phyloP scores from a whole-genome alignment of 345 rosid species.

The Arabidopsis thaliana region TAIR10.1 NC_003074.8:6045001-6045500 shows the following conservation, averaged over 20 bases:
- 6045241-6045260: background rate
- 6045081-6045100: slow-evolving; percentile 17
- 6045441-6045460: slow-evolving; percentile 55
- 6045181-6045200: slow-evolving; percentile 9
- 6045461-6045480: slow-evolving; percentile 47
- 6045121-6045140: slow-evolving; percentile 26
- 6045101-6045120: too few relatives aligned
- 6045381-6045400: slow-evolving; percentile 34
- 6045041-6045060: background rate
- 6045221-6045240: slow-evolving; percentile 12
- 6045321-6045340: background rate
- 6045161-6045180: background rate
- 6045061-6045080: background rate
- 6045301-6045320: background rate
- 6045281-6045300: slow-evolving; percentile 16
- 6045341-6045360: background rate
- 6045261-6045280: background rate
- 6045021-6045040: background rate
- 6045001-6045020: too few relatives aligned
- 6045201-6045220: background rate
- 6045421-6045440: slow-evolving; percentile 63
- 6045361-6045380: background rate
- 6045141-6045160: background rate
- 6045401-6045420: slow-evolving; percentile 56
- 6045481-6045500: slow-evolving; percentile 87